Base-by-base conservation (phyloP, 352 stramenopile species). In the Saprolegnia diclina region DNA sequence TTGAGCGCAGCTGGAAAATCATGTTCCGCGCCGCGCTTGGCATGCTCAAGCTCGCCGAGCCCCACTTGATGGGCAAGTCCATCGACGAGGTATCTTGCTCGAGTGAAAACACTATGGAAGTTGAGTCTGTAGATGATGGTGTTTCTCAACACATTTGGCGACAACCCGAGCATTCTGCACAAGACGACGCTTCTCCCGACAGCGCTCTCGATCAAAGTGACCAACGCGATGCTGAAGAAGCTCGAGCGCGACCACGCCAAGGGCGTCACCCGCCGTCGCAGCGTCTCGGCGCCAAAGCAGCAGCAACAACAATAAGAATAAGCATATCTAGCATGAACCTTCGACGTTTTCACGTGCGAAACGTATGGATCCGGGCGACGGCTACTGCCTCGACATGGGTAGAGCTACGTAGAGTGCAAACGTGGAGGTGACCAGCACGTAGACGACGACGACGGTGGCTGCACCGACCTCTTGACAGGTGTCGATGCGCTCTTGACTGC, bases 1-100 rank as follows among this genome's bases (percentile, higher is more conserved):
- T 83, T 64, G 87, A 95, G 45, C 90, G 88, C 64, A 92, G 79
- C 72, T 92, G 81, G 81, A 95, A 95, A 76, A 91, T 95, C 37
- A 75, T 92, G 72, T 74, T 91, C 32, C 85, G 87, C 45, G 72
- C 85, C n/a, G 76, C 87, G 1, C 61, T 95, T 4, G 81, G 84
- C 24, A 45, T 95, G 55, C 62, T 95, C 32, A 77, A 91, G 64
- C 64, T 92, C 13, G 83, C 85, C 10, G 77, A 90, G 26, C 65
- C 78, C 9, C 76, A 84, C 65, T 81, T 95, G 7, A 71, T 86
- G 53, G 71, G 76, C 24, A 84, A 88, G 54, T 74, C 79, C 2
- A 94, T 93, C 45, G 87, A 95, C 71, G 76, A 92, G 64, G 80
- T 93, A 94, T 7, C 18, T 2, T 16, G 53, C 7, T 59, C 7